Percentiles rank a stretch among this genome's conserved stretches.
Evolutionary conservation across 192 early-diverging fungal genomes (phyloP).

Genomic region (Entophlyctis helioformis): DNA sequence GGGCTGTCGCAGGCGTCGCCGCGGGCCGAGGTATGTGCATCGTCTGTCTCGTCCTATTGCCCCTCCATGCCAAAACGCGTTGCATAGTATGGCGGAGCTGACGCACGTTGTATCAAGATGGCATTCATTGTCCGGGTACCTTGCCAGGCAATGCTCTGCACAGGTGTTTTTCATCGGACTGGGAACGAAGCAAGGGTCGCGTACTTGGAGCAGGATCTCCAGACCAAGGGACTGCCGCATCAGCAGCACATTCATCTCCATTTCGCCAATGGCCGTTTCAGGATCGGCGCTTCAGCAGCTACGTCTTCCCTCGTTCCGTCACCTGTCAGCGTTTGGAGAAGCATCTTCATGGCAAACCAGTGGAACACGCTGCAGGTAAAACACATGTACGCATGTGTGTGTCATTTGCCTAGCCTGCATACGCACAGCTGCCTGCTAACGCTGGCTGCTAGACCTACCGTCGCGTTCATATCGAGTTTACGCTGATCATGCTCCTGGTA

Average conservation of each 20-base stretch:
- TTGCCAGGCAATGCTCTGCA: conserved; percentile 33
- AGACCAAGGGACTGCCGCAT: conserved; percentile 3
- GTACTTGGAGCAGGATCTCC: conserved; percentile 3
- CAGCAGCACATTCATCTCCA: no score
- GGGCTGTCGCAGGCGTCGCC: conserved; percentile 15
- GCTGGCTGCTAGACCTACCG: conserved; percentile 21
- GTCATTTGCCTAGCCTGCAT: conserved; percentile 1
- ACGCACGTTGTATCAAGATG: neutral
- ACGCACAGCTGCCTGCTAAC: neutral
- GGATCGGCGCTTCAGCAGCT: no score
- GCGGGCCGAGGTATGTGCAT: conserved; percentile 14
- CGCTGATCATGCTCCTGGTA: conserved; percentile 29
- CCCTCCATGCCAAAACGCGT: neutral
- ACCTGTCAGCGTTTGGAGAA: conserved; percentile 43
- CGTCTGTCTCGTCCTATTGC: neutral
- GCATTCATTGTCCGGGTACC: conserved; percentile 9
- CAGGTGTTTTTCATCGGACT: conserved; percentile 45
- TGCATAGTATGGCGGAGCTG: conserved; percentile 2
- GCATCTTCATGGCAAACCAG: conserved; percentile 39
- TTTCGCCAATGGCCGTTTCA: no score
- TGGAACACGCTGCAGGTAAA: conserved; percentile 32
- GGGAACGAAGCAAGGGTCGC: conserved; percentile 35
- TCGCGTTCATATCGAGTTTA: conserved; percentile 24
- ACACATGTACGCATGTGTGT: neutral
- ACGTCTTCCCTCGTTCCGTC: no score